phyloP scores from a whole-genome alignment of 2,329 filamentous ascomycete genomes.

The Fusarium pilosicola region DNA sequence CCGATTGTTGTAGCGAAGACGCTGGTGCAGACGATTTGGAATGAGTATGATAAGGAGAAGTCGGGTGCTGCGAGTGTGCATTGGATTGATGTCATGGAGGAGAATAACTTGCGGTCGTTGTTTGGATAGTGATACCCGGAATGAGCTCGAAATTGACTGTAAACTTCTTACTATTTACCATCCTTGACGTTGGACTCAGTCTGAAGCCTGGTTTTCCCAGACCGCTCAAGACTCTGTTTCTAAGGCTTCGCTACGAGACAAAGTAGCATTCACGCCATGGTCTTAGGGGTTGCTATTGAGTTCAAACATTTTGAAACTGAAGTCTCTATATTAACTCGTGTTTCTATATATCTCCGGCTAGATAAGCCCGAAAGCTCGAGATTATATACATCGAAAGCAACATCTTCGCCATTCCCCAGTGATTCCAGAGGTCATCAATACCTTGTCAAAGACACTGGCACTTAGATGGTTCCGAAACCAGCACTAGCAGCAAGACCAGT shows the following conservation, averaged over 20 bases:
- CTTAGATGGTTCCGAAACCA: slow-evolving; percentile 57
- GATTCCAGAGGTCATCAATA: not conserved
- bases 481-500: slow-evolving; percentile 53
- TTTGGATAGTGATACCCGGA: slow-evolving; percentile 26
- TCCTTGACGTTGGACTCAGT: rapidly evolving
- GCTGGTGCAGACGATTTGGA: slow-evolving; percentile 30
- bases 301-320: not conserved
- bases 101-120: slow-evolving; percentile 33
- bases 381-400: slow-evolving; percentile 17
- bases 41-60: slow-evolving; percentile 31
- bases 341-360: not conserved
- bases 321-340: not conserved
- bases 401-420: not conserved
- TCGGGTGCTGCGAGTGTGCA: slow-evolving; percentile 3
- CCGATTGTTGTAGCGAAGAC: slow-evolving; percentile 29
- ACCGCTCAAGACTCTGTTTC: not conserved
- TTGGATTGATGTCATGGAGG: slow-evolving; percentile 41
- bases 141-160: not conserved
- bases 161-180: too few species aligned
- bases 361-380: not conserved
- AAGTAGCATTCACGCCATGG: rapidly evolving
- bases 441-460: not conserved
- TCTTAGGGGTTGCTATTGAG: too few species aligned
- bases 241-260: rapidly evolving
- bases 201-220: not conserved